Evolutionary conservation across 2,329 filamentous ascomycete genomes (phyloP).

Genomic region (Elsinoe arachidis): DNA sequence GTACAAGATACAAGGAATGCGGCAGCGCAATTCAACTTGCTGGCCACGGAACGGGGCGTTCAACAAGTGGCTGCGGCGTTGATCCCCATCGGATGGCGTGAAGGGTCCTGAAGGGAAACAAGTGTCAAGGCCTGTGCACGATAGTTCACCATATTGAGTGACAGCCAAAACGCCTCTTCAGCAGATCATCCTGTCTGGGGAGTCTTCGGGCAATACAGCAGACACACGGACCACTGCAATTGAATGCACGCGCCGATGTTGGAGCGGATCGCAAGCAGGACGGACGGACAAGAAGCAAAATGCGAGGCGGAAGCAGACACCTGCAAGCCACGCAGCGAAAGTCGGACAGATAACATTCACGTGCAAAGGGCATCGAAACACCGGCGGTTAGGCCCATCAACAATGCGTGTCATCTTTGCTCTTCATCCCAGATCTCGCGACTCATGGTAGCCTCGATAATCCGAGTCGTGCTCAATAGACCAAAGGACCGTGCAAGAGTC

Average conservation of each 20-base stretch:
- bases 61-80: constrained; percentile 78
- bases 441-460: neutral
- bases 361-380: neutral
- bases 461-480: constrained; percentile 4
- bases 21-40: constrained; percentile 84
- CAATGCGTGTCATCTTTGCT: neutral
- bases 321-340: constrained; percentile 1
- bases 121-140: neutral
- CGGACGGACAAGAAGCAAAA: neutral
- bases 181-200: constrained; percentile 8
- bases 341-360: neutral
- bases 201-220: neutral
- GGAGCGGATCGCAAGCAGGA: neutral
- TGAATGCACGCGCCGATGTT: neutral
- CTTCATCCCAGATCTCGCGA: neutral
- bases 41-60: constrained; percentile 88
- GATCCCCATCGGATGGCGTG: constrained; percentile 76
- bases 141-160: constrained; percentile 3
- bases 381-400: no score
- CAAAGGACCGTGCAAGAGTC: neutral
- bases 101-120: constrained; percentile 30
- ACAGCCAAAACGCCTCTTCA: neutral
- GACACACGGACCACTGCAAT: neutral
- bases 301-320: neutral
- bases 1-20: constrained; percentile 89